phyloP scores from a whole-genome alignment of 768 basidiomycete species.

The Boletus insuetus region DNA sequence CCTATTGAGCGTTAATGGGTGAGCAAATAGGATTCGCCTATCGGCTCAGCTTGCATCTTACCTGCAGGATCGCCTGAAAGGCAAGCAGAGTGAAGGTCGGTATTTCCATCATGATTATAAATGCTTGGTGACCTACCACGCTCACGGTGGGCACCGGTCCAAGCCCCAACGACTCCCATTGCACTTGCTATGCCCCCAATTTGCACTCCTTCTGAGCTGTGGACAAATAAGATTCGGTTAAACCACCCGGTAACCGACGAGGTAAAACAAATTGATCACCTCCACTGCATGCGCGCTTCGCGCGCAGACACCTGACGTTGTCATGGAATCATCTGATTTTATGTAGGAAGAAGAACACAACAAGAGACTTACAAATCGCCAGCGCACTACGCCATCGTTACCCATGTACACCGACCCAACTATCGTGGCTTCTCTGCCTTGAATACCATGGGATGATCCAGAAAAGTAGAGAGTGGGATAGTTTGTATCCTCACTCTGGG shows the following conservation, averaged over 20 bases:
- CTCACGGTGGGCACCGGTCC: slow-evolving; percentile 63
- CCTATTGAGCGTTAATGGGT: slow-evolving; percentile 35
- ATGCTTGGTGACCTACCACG: slow-evolving; percentile 36
- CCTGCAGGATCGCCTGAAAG: slow-evolving; percentile 62
- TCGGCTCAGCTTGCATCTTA: slow-evolving; percentile 29
- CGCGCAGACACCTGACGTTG: slow-evolving; percentile 49
- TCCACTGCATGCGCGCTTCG: slow-evolving; percentile 55
- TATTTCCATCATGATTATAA: neutral
- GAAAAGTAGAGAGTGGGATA: slow-evolving; percentile 48
- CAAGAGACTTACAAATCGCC: slow-evolving; percentile 54
- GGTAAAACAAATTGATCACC: slow-evolving; percentile 34
- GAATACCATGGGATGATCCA: slow-evolving; percentile 44
- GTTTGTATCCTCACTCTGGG: slow-evolving; percentile 19
- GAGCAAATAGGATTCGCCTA: neutral
- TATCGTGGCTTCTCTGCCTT: slow-evolving; percentile 41
- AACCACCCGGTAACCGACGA: neutral
- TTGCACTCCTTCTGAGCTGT: slow-evolving; percentile 65
- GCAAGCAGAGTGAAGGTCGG: neutral
- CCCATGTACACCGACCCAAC: slow-evolving; percentile 53
- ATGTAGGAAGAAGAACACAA: neutral
- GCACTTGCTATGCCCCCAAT: slow-evolving; percentile 64
- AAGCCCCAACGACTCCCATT: slow-evolving; percentile 63
- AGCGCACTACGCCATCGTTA: slow-evolving; percentile 44
- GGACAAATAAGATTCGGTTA: neutral
- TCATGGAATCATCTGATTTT: slow-evolving; percentile 9